Evolutionary conservation across 2,329 filamentous ascomycete species (phyloP), one percentile per base, ranked within the genome.

Genomic region (Fusarium sp.): DNA sequence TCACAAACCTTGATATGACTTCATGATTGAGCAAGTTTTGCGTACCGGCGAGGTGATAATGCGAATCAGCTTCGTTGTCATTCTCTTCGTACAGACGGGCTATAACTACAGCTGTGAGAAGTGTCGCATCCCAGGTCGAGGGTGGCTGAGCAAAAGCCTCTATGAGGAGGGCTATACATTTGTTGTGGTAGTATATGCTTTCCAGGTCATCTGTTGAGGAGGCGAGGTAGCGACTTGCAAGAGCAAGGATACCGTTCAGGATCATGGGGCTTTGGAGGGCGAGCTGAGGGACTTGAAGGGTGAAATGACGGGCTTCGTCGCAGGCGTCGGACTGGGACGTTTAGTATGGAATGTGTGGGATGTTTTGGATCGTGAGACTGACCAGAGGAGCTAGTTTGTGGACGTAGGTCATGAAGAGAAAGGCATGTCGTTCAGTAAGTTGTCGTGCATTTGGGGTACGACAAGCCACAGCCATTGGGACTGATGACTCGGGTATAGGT

Each of bases 321-420:
- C 58, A 62, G 0, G 58, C 58, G 23, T 62, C 58, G 4, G 58
- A 53, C 58, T 62, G 4, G 0, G 0, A 4, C 13, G 1, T 8
- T 61, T 15, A 60, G 40, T 1, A 18, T 18, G 7, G 5, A 23
- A 23, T 23, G 23, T 23, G 23, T 23, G 23, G 23, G 23, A 23
- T 23, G 3, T 23, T 6, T 23, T 23, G 23, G 6, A 6, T 23
- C 6, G 23, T 4, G 23, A 23, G 23, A 23, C 52, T 60, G 28
- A 62, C 58, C 0, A 38, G 16, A 5, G 56, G 33, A 1, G 58
- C 56, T 37, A 61, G 45, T 1, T 36, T 61, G 12, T 62, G 40
- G 5, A 62, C 30, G 4, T 62, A 62, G 2, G n/a, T 62, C 56
- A 61, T 53, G 28, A 62, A 62, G 2, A 62, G 45, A 28, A 38